Evolutionary conservation across 495 filamentous ascomycete genomes (phyloP).

Genomic region (Poronia punctata): DNA sequence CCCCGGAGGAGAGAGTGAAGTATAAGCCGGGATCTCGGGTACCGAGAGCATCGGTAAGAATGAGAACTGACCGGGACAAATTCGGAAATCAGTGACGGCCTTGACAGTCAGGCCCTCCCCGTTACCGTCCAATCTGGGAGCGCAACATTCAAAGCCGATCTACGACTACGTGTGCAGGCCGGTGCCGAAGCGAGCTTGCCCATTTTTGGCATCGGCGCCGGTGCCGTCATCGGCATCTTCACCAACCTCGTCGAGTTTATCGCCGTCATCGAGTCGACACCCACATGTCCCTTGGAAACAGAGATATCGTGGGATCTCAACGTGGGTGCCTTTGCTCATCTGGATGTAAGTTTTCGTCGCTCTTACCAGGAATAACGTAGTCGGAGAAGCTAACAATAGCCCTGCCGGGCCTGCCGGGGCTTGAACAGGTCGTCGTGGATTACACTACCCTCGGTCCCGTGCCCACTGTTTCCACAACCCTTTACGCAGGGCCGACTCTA

Average conservation of each 20-base stretch:
- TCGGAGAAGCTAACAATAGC: too few relatives aligned
- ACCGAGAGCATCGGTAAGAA: too few relatives aligned
- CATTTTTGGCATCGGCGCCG: constrained; percentile 22
- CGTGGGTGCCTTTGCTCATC: constrained; percentile 21
- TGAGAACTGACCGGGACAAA: too few relatives aligned
- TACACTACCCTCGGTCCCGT: constrained; percentile 21
- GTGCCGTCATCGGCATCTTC: constrained; percentile 25
- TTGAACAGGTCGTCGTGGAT: constrained; percentile 16
- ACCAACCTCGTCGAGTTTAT: constrained; percentile 29
- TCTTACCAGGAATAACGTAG: too few relatives aligned
- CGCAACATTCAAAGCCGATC: constrained; percentile 27
- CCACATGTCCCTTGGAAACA: constrained; percentile 17
- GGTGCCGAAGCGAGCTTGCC: constrained; percentile 22
- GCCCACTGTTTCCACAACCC: constrained; percentile 25
- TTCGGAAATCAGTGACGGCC: constrained; percentile 18
- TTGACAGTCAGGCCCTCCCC: constrained; percentile 20
- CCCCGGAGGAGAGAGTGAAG: not conserved
- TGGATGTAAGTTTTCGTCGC: constrained; percentile 11
- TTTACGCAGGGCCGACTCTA: constrained; percentile 17
- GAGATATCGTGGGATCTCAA: constrained; percentile 22
- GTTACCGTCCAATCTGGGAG: constrained; percentile 20
- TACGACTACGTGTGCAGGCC: constrained; percentile 24
- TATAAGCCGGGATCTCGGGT: not conserved
- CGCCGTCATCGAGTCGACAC: constrained; percentile 21
- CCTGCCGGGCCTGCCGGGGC: too few relatives aligned